Evolutionary conservation across 257 asterid species (phyloP).

Genomic region (Jacaranda mimosifolia): DNA sequence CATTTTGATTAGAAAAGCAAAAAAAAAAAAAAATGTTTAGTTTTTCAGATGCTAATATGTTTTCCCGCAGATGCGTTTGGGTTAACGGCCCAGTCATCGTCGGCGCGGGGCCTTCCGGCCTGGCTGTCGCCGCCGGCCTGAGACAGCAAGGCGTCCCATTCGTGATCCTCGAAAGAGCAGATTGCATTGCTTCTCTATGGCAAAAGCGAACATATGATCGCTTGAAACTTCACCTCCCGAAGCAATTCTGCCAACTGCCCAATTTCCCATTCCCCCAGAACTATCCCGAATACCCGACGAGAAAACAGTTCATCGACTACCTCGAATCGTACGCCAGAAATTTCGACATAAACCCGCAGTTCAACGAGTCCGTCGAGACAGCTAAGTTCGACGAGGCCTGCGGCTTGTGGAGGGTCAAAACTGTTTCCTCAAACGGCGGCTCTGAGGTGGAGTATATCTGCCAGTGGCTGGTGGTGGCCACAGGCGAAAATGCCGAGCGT

Average conservation of each 20-base stretch:
- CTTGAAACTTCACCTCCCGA: constrained; percentile 83
- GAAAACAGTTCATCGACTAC: constrained; percentile 65
- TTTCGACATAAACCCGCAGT: constrained; percentile 57
- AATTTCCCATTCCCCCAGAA: constrained; percentile 63
- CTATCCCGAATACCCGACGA: constrained; percentile 65
- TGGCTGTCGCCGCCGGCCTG: constrained; percentile 87
- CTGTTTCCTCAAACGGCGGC: constrained; percentile 12
- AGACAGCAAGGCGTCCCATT: constrained; percentile 71
- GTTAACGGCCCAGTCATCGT: constrained; percentile 74
- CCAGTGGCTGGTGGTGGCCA: constrained; percentile 78
- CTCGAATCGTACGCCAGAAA: constrained; percentile 57
- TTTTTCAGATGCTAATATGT: constrained; percentile 38
- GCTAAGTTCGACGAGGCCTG: constrained; percentile 68
- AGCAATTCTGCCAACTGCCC: constrained; percentile 76
- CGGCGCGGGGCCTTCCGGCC: constrained; percentile 85
- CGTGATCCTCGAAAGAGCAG: constrained; percentile 73
- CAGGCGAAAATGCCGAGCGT: constrained; percentile 76
- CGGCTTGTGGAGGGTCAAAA: constrained; percentile 67
- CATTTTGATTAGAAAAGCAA: background rate
- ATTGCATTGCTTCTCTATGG: constrained; percentile 91
- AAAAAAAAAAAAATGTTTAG: constrained; percentile 44
- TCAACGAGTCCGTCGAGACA: constrained; percentile 62
- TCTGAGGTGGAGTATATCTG: constrained; percentile 69
- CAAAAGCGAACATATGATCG: constrained; percentile 83
- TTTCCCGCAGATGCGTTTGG: constrained; percentile 58